Evolutionary conservation across 352 stramenopile genomes (phyloP).

Genomic region (Peronospora destructor): DNA sequence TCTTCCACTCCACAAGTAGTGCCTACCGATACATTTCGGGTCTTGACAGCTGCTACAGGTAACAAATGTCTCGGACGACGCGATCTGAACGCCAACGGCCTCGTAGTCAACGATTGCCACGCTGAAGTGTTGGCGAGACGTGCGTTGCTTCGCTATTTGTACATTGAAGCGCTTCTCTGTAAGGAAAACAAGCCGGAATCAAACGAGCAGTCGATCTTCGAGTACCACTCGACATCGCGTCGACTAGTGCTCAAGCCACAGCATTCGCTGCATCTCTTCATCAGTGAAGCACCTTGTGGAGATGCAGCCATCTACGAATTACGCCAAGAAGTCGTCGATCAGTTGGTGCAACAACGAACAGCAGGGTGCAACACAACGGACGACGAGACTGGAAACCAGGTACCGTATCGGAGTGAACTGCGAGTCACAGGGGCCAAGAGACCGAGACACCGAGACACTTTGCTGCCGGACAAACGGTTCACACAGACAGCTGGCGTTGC

Average conservation of each 20-base stretch:
- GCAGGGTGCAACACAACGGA: background rate
- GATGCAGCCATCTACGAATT: slow-evolving; percentile 90
- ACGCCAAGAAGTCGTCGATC: slow-evolving; percentile 60
- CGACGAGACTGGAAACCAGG: slow-evolving; percentile 5
- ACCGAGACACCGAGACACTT: slow-evolving; percentile 1
- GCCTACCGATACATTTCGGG: slow-evolving; percentile 23
- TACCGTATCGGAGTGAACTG: slow-evolving; percentile 32
- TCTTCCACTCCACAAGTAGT: background rate
- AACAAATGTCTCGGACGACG: slow-evolving; percentile 76
- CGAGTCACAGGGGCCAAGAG: slow-evolving; percentile 63
- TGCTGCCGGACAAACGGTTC: slow-evolving; percentile 39
- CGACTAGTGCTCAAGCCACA: slow-evolving; percentile 47
- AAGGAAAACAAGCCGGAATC: slow-evolving; percentile 13
- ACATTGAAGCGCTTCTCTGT: slow-evolving; percentile 59
- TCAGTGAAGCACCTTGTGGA: slow-evolving; percentile 90
- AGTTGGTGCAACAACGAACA: slow-evolving; percentile 41
- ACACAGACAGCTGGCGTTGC: slow-evolving; percentile 67
- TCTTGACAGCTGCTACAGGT: slow-evolving; percentile 53
- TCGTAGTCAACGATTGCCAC: slow-evolving; percentile 90
- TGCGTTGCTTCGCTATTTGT: slow-evolving; percentile 82
- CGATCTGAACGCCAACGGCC: slow-evolving; percentile 57
- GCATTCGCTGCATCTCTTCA: slow-evolving; percentile 85
- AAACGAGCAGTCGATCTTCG: slow-evolving; percentile 42
- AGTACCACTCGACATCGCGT: slow-evolving; percentile 19
- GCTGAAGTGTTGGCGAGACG: slow-evolving; percentile 87